Evolutionary conservation across 148 eudicot species (phyloP).

Genomic region (Rheum nobile): DNA sequence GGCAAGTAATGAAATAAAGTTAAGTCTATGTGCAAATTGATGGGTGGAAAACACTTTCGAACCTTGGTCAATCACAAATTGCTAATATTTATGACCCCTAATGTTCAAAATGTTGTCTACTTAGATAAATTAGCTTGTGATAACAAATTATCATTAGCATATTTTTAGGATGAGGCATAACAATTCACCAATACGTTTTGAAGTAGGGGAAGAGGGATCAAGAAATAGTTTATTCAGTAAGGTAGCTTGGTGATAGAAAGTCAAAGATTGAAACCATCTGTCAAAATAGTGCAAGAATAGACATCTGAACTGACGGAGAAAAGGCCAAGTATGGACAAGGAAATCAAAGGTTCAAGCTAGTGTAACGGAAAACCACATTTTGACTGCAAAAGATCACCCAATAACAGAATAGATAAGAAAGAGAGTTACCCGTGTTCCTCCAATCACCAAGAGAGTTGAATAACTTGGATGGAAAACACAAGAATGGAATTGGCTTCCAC

Average conservation of each 20-base stretch:
- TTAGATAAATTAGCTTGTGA: background rate
- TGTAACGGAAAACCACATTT: background rate
- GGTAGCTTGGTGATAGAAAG: background rate
- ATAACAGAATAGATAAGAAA: background rate
- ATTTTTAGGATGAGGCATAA: no score
- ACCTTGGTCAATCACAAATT: no score
- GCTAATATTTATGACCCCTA: no score
- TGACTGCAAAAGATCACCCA: background rate
- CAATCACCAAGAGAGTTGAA: conserved; percentile 76
- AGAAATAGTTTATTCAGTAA: background rate
- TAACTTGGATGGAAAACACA: conserved; percentile 92
- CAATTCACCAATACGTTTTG: no score
- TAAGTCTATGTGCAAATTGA: background rate
- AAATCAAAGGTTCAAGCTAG: background rate
- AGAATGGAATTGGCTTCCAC: conserved; percentile 79
- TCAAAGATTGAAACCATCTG: no score
- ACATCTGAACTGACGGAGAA: background rate
- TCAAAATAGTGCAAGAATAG: no score
- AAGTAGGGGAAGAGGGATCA: background rate
- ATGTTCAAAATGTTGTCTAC: background rate
- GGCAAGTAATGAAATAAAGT: background rate
- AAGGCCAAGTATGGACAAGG: background rate
- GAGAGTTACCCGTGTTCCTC: conserved; percentile 71
- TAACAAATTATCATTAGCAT: background rate
- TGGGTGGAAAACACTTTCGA: background rate